phyloP scores from a whole-genome alignment of 768 basidiomycete genomes.

The Pleurotus ostreatus region DNA sequence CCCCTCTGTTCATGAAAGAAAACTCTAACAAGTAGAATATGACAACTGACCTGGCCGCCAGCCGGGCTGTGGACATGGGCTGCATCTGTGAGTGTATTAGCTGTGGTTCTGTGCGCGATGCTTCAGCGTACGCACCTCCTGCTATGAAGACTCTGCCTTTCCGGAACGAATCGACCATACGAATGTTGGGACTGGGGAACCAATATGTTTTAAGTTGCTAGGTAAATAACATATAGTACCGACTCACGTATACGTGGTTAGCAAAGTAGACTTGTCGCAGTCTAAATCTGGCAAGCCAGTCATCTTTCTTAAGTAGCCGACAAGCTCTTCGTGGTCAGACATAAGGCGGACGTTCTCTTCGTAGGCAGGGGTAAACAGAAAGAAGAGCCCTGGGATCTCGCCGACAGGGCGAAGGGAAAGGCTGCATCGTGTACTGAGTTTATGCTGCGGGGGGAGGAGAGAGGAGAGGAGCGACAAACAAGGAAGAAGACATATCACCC shows the following conservation, averaged over 20 bases:
- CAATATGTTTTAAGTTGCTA: neutral
- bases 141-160: conserved; percentile 32
- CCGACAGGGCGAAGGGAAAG: no score
- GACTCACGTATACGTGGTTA: conserved; percentile 12
- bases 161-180: conserved; percentile 34
- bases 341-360: no score
- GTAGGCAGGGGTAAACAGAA: no score
- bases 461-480: neutral
- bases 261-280: conserved; percentile 13
- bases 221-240: no score
- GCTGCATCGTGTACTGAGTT: no score
- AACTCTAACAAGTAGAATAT: no score
- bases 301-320: conserved; percentile 3
- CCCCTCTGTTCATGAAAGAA: no score
- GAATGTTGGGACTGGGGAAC: conserved; percentile 31
- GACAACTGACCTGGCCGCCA: conserved; percentile 18
- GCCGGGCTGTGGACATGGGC: conserved; percentile 19
- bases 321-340: conserved; percentile 7
- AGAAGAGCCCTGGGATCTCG: no score
- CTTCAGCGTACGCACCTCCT: conserved; percentile 27
- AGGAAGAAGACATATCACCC: neutral
- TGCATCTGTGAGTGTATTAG: conserved; percentile 12
- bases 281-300: conserved; percentile 14
- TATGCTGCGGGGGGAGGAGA: neutral
- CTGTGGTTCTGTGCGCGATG: neutral